Base-by-base conservation (phyloP, 805 yeast species). In the Myxozyma kluyveri region DNA sequence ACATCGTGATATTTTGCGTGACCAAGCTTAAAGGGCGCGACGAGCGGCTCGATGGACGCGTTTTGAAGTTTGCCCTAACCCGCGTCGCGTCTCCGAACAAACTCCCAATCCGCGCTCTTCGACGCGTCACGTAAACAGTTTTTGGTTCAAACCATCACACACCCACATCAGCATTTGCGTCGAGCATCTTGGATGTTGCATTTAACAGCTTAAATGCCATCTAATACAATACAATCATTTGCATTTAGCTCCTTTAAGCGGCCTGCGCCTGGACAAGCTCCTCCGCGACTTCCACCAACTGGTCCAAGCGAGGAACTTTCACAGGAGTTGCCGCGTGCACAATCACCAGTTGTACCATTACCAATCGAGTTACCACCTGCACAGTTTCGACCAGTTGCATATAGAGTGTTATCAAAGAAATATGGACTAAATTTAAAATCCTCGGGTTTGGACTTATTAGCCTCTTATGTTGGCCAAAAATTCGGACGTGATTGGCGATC, bases 401-500 rank as follows among this genome's bases (percentile, higher is more conserved):
- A 90, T 67, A 74, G 99, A 37, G 79, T 91, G 1, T 69, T 93
- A 6, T 87, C 98, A 3, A 91, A 89, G 69, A 93, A 91, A 65
- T 91, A 88, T 66, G 96, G 97, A 0, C 76, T 93, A 26, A 89
- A 89, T 67, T 79, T 93, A 57, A 88, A 91, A 63, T 83, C 96
- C 0, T 83, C 86, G 57, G 98, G 96, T 0, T 72, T 93, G 14
- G 78, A 75, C 40, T 77, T 78, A 1, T 70, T 93, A 29, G 86
- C 96, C 0, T 82, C 81, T n/a, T 77, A 80, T 47, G 74, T 93
- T 23, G 93, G 97, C 1, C 75, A 74, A 38, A 76, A 77, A 40
- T 90, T 83, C 68, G 98, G 98, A 9, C 79, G 78, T 5, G 89
- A 88, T 45, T 91, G 99, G 98, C 78, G 86, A 61, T 79, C 85